phyloP scores from a whole-genome alignment of 2,329 filamentous ascomycete genomes.

The Fusarium proliferatum region DNA sequence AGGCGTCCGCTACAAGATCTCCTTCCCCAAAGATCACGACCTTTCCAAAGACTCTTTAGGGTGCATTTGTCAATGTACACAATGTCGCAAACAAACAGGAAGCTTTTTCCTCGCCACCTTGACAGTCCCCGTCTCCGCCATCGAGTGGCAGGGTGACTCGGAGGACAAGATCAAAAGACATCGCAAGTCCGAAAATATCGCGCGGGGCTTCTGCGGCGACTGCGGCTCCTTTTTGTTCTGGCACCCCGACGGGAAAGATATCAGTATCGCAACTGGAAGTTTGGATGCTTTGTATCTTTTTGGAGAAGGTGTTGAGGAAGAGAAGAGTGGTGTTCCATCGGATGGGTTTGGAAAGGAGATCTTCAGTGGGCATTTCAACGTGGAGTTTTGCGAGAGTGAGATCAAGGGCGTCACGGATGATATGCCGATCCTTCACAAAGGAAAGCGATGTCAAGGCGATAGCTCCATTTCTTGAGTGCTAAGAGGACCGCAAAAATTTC shows the following conservation, averaged over 20 bases:
- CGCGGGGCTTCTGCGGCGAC: conserved; percentile 1
- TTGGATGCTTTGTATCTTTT: conserved; percentile 9
- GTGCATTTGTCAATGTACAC: conserved; percentile 14
- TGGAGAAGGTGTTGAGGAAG: background rate
- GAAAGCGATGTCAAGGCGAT: conserved; percentile 6
- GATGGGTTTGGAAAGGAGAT: background rate
- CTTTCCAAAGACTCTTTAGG: background rate
- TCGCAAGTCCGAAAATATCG: background rate
- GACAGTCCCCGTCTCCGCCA: background rate
- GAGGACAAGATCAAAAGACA: background rate
- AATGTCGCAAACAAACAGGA: conserved; percentile 21
- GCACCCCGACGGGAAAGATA: background rate
- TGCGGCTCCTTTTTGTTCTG: conserved; percentile 20
- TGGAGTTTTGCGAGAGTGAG: conserved; percentile 10
- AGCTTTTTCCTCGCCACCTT: conserved; percentile 5
- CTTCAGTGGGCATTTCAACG: background rate
- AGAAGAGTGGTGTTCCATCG: fast-evolving
- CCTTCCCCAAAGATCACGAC: background rate
- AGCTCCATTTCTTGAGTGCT: background rate
- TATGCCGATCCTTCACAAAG: conserved; percentile 7
- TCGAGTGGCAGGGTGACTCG: background rate
- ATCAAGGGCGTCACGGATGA: conserved; percentile 20
- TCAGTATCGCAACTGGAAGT: conserved; percentile 11
- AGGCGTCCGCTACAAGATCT: conserved; percentile 3
- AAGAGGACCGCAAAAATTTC: fast-evolving